Evolutionary conservation across 148 eudicot species (phyloP), one percentile per base, ranked within the genome.

Genomic region (Arctostaphylos glauca): DNA sequence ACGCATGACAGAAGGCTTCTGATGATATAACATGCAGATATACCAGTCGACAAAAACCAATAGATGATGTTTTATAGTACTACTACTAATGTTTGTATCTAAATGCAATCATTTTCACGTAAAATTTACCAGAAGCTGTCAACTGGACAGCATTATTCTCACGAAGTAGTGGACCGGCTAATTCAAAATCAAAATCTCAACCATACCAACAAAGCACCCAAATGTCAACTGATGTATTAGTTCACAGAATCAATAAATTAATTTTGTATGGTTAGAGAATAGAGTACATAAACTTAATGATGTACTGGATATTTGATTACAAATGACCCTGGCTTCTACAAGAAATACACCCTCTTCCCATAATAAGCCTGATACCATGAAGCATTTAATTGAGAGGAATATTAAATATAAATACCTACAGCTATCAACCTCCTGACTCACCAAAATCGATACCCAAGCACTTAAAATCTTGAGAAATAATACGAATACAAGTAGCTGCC

Each of bases 381-480:
- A 55, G 16, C 44, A 75, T 60, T 72, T 46, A 6, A 44, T 18
- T 43, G 31, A 44, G 50, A 44, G 21, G 76, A 18, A 43, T 44
- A 47, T 60, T 60, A 46, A 64, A 15, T 7, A 43, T 64, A 46
- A 38, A 4, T 8, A 13, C 49, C 48, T 18, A 77, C 72, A 16
- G 38, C 59, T 53, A 60, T 86, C 79, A 71, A 60, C 78, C 88
- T 72, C 48, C 74, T 73, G 79, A 80, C 49, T 76, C 82, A 81
- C 90, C 89, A 89, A 96, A 94, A 59, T 96, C 99, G 49, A 96
- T 90, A 81, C 92, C 90, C 83, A 93, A 84, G 78, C 79, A 79
- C 77, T 55, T 62, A 49, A 76, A 83, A 81, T 85, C 90, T 74
- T 85, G 88, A 82, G 83, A 80, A 64, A 77, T 19, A 71, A 85